phyloP scores from a whole-genome alignment of 2,329 filamentous ascomycete genomes.

The Neonectria neomacrospora region DNA sequence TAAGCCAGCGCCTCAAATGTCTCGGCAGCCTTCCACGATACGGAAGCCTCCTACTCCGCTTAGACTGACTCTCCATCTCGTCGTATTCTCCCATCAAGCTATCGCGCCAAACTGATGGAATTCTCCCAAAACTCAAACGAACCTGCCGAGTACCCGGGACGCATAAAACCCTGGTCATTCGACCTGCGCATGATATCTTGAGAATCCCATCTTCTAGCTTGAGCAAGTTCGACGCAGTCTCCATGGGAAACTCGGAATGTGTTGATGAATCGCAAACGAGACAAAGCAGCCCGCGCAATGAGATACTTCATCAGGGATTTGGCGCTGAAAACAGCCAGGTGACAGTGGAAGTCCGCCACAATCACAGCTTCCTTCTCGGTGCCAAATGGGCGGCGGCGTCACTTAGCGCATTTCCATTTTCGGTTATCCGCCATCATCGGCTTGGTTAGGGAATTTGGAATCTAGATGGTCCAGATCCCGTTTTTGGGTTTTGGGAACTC shows the following conservation, averaged over 20 bases:
- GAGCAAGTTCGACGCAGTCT: not conserved
- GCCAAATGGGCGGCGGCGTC: not conserved
- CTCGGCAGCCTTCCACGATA: not conserved
- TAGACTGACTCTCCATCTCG: not conserved
- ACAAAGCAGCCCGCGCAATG: not conserved
- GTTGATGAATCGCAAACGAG: not conserved
- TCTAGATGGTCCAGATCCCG: not conserved
- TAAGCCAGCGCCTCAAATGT: not conserved
- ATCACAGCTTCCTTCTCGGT: not conserved
- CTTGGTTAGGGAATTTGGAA: not conserved
- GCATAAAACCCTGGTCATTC: not conserved
- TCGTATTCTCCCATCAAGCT: not conserved
- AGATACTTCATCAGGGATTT: not conserved
- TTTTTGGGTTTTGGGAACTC: not conserved
- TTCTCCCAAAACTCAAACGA: constrained; percentile 22
- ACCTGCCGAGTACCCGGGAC: not conserved
- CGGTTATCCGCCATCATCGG: not conserved
- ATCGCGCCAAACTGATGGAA: constrained; percentile 25
- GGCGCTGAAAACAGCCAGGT: not conserved
- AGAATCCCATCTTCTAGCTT: not conserved
- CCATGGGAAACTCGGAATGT: not conserved
- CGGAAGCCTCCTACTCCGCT: too few relatives aligned
- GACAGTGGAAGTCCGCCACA: not conserved
- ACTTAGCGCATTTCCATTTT: not conserved
- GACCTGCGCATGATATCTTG: not conserved